phyloP scores from a whole-genome alignment of 106 monocot genomes.

The Dactylorhiza incarnata region DNA sequence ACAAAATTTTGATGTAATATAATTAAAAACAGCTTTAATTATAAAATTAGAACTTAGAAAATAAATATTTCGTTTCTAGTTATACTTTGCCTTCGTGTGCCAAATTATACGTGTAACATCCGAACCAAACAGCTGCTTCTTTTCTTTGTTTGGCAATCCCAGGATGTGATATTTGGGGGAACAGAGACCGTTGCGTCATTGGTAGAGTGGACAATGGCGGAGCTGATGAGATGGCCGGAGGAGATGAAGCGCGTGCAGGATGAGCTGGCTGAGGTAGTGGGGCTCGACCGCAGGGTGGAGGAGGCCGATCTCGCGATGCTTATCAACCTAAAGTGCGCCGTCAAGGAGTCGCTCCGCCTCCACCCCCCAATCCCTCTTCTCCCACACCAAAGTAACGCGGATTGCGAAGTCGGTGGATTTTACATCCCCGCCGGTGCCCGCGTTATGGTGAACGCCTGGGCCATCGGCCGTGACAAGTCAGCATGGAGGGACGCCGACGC shows the following conservation, averaged over 20 bases:
- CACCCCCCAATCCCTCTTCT: constrained; percentile 59
- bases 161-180: constrained; percentile 67
- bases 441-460: constrained; percentile 53
- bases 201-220: constrained; percentile 66
- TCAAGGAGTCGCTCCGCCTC: constrained; percentile 51
- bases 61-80: too few species aligned
- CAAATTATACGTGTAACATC: too few species aligned
- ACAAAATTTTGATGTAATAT: too few species aligned
- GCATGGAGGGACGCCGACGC: constrained; percentile 39
- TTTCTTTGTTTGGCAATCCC: too few species aligned
- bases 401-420: constrained; percentile 32
- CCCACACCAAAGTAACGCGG: constrained; percentile 40
- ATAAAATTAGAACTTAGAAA: too few species aligned
- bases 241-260: constrained; percentile 33
- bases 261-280: constrained; percentile 36
- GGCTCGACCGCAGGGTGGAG: constrained; percentile 28
- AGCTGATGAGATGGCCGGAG: constrained; percentile 37
- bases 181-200: constrained; percentile 65
- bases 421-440: constrained; percentile 25
- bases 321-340: constrained; percentile 31
- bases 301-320: constrained; percentile 49
- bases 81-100: too few species aligned
- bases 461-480: constrained; percentile 32
- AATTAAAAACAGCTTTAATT: too few species aligned
- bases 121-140: too few species aligned